These are phyloP conservation scores for Erythrophleum fordii DNA, from an alignment of 306 rosid genomes.

Conservation along the genomic window DNA sequence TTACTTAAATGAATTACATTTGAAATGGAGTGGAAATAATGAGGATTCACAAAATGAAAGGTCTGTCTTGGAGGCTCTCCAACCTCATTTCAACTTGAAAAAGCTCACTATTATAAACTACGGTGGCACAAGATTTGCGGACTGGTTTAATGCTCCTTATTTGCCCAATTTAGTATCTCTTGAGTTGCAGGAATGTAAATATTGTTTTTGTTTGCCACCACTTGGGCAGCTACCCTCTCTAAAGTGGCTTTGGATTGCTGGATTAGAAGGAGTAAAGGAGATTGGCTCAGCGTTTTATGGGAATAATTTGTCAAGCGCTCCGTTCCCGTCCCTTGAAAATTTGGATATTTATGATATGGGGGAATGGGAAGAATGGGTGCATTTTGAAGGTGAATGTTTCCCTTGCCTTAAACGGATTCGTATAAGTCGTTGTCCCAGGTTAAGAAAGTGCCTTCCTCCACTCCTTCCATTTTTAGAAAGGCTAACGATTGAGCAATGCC, in stretches of 20 bases:
- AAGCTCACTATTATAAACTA: neutral
- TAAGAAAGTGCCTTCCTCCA: slow-evolving; percentile 11
- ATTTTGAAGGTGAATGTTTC: slow-evolving; percentile 2
- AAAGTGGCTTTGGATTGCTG: neutral
- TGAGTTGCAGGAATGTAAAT: neutral
- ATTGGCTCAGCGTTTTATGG: neutral
- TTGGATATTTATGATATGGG: neutral
- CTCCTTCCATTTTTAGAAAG: slow-evolving; percentile 13
- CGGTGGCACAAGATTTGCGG: neutral
- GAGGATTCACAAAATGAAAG: slow-evolving; percentile 10
- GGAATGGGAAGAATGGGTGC: slow-evolving; percentile 23
- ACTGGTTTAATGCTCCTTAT: neutral
- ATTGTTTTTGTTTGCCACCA: neutral
- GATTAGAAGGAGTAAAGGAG: neutral
- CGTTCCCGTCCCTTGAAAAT: neutral
- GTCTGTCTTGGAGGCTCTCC: neutral
- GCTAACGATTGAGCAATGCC: neutral
- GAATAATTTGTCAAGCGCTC: neutral
- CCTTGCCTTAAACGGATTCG: neutral
- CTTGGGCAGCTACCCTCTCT: neutral
- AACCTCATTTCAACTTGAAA: slow-evolving; percentile 16
- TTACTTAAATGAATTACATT: too few relatives aligned
- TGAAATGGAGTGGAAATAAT: too few relatives aligned
- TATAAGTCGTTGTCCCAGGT: neutral
- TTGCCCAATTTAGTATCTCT: neutral